These are phyloP conservation scores for Cladosporium sp. DNA, from an alignment of 2,329 filamentous ascomycete genomes.

Conservation along the genomic window DNA sequence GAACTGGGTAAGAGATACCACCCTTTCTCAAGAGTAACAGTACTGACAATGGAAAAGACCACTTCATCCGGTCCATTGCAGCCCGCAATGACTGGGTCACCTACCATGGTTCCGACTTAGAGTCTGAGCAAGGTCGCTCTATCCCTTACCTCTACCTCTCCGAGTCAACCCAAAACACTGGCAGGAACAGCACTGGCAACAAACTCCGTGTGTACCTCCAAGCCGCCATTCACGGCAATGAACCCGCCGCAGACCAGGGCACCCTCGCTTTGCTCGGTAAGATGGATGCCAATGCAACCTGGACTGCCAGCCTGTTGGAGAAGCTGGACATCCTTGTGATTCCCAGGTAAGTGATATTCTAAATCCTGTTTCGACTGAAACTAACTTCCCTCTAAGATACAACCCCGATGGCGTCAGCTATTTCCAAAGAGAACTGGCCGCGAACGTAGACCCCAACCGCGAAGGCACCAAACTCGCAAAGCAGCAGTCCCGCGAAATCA, in stretches of 20 bases:
- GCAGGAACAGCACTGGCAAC: background rate
- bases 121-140: slow-evolving; percentile 17
- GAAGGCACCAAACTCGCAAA: slow-evolving; percentile 28
- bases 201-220: slow-evolving; percentile 36
- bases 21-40: background rate
- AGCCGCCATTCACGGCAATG: slow-evolving; percentile 34
- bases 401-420: slow-evolving; percentile 21
- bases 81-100: slow-evolving; percentile 18
- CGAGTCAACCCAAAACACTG: slow-evolving; percentile 10
- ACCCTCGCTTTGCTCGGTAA: slow-evolving; percentile 33
- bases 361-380: too few species aligned
- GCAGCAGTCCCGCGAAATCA: slow-evolving; percentile 28
- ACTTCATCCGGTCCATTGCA: slow-evolving; percentile 17
- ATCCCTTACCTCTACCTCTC: slow-evolving; percentile 17
- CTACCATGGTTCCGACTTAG: slow-evolving; percentile 16
- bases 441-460: slow-evolving; percentile 20
- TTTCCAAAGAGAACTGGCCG: slow-evolving; percentile 21
- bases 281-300: slow-evolving; percentile 22
- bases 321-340: slow-evolving; percentile 25
- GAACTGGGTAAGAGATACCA: slow-evolving; percentile 13
- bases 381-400: too few species aligned
- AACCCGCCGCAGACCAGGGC: slow-evolving; percentile 35
- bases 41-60: slow-evolving; percentile 20
- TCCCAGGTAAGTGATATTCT: slow-evolving; percentile 7
- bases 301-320: slow-evolving; percentile 5